Conservation (phyloP, 2,329 filamentous ascomycete species). For the Beauveria varroae region DNA sequence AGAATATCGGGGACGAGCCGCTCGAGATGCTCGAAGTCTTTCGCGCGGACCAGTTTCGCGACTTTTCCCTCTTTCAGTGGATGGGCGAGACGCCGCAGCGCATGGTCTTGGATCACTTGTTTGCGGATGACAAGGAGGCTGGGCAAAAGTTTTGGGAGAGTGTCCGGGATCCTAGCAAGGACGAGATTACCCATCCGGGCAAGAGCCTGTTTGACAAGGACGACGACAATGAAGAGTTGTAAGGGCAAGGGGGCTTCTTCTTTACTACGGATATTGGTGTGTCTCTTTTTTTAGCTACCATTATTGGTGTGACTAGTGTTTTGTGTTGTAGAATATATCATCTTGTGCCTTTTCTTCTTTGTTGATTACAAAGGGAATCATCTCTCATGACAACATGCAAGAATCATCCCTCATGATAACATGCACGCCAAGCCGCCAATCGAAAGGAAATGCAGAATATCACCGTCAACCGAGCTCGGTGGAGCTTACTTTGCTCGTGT, state of each 20-base stretch:
- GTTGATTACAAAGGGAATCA: not conserved
- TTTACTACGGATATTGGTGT: not conserved
- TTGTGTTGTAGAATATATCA: not conserved
- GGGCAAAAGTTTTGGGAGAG: slow-evolving; percentile 55
- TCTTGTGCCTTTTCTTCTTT: not conserved
- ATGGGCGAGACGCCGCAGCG: slow-evolving; percentile 63
- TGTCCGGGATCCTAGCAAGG: slow-evolving; percentile 55
- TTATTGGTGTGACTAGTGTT: not conserved
- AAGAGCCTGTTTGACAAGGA: not conserved
- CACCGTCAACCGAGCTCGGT: not conserved
- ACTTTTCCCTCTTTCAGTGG: slow-evolving; percentile 70
- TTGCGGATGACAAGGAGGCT: slow-evolving; percentile 51
- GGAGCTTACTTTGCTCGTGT: not conserved
- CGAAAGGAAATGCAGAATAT: not conserved
- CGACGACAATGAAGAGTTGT: slow-evolving; percentile 1
- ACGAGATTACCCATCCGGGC: slow-evolving; percentile 37
- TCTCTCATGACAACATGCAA: not conserved
- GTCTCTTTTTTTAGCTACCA: not conserved
- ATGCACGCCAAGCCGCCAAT: slow-evolving; percentile 9
- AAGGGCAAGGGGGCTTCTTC: not conserved
- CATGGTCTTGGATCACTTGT: slow-evolving; percentile 59
- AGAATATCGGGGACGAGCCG: slow-evolving; percentile 71
- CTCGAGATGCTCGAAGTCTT: slow-evolving; percentile 73
- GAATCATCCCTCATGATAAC: not conserved
- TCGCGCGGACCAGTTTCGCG: slow-evolving; percentile 61